A percentile compares a stretch with the other conserved stretches of the same genome.
phyloP scores from a whole-genome alignment of 345 rosid species.

The Murraya koenigii region DNA sequence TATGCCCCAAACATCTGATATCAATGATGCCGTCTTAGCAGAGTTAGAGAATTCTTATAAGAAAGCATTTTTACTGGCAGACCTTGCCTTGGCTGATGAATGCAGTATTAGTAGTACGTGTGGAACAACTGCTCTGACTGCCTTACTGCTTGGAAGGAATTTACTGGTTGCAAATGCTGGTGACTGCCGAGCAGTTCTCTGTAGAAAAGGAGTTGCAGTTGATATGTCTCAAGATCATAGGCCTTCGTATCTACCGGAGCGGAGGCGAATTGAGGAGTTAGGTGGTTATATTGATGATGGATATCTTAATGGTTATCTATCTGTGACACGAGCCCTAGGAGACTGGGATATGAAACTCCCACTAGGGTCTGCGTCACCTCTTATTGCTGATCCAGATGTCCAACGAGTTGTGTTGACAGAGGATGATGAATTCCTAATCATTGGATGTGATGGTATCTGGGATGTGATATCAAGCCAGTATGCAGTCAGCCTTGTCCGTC shows the following conservation, averaged over 20 bases:
- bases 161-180: slow-evolving; percentile 78
- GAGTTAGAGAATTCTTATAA: slow-evolving; percentile 50
- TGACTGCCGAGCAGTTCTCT: slow-evolving; percentile 85
- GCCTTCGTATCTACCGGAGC: slow-evolving; percentile 61
- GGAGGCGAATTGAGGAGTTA: slow-evolving; percentile 54
- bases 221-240: slow-evolving; percentile 86
- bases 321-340: slow-evolving; percentile 83
- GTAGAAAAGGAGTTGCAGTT: slow-evolving; percentile 67
- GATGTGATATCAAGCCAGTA: slow-evolving; percentile 74
- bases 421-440: slow-evolving; percentile 80
- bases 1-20: slow-evolving; percentile 50
- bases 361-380: slow-evolving; percentile 56
- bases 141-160: slow-evolving; percentile 66
- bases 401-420: slow-evolving; percentile 49
- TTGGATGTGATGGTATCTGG: slow-evolving; percentile 91
- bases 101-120: slow-evolving; percentile 37
- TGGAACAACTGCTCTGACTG: slow-evolving; percentile 68
- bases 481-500: slow-evolving; percentile 72
- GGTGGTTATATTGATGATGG: slow-evolving; percentile 53
- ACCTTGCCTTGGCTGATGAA: slow-evolving; percentile 54
- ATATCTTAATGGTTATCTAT: slow-evolving; percentile 54
- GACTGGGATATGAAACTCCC: slow-evolving; percentile 87
- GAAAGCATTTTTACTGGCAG: slow-evolving; percentile 55
- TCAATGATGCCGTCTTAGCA: slow-evolving; percentile 42
- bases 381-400: slow-evolving; percentile 86